Evolutionary conservation across 441 rosid genomes (phyloP).

Genomic region (Croton laevigatus): DNA sequence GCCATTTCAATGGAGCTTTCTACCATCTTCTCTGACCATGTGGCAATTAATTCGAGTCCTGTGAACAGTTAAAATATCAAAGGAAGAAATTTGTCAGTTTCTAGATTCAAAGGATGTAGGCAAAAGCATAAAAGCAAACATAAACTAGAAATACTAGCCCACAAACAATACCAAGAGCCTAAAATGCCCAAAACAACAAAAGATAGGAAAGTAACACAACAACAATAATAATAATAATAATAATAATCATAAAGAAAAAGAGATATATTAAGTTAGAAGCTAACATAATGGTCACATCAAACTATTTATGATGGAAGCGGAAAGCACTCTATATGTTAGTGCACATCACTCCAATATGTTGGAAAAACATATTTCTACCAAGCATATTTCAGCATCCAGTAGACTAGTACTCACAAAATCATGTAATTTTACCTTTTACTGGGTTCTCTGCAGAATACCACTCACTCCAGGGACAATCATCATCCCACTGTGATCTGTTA

Average conservation of each 20-base stretch:
- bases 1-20: slow-evolving; percentile 96
- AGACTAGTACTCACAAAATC: slow-evolving; percentile 4
- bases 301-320: neutral
- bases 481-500: slow-evolving; percentile 81
- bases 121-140: neutral
- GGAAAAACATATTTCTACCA: slow-evolving; percentile 5
- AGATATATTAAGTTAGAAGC: neutral
- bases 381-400: slow-evolving; percentile 4
- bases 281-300: neutral
- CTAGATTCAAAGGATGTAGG: neutral
- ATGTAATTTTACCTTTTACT: slow-evolving; percentile 55
- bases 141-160: slow-evolving; percentile 2
- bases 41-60: slow-evolving; percentile 78
- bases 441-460: slow-evolving; percentile 99
- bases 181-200: neutral
- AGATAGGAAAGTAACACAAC: neutral
- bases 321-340: neutral
- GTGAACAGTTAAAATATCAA: slow-evolving; percentile 30
- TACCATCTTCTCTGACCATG: slow-evolving; percentile 71
- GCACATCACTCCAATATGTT: neutral
- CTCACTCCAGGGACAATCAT: slow-evolving; percentile 99
- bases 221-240: too few relatives aligned
- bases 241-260: too few relatives aligned
- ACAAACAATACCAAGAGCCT: neutral
- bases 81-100: slow-evolving; percentile 4